Conservation (phyloP, 176 grass and related monocot species). For the Pontederia paniculata region DNA sequence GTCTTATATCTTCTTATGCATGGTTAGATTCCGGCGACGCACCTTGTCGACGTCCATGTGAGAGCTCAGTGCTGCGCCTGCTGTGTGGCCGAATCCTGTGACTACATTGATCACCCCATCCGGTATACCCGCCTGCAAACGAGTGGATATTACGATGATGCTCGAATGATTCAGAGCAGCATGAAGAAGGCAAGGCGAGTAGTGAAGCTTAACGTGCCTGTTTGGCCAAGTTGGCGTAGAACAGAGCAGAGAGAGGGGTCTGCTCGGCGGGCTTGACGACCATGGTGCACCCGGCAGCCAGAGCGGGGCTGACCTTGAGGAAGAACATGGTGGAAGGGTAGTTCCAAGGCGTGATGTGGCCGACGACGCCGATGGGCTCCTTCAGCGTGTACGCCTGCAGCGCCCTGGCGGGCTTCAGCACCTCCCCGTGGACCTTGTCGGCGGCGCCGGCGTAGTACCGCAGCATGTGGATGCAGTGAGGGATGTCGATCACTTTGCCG, state of each 20-base stretch:
- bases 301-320: slow-evolving; percentile 31
- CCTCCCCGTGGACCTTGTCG: slow-evolving; percentile 19
- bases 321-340: slow-evolving; percentile 41
- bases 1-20: neutral
- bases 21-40: neutral
- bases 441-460: slow-evolving; percentile 8
- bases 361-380: slow-evolving; percentile 41
- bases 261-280: slow-evolving; percentile 51
- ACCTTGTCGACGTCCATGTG: slow-evolving; percentile 57
- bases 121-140: slow-evolving; percentile 36
- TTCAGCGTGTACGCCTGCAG: slow-evolving; percentile 35
- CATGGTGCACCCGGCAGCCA: slow-evolving; percentile 44
- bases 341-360: slow-evolving; percentile 51
- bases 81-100: slow-evolving; percentile 42
- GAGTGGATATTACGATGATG: neutral
- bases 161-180: neutral
- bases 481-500: slow-evolving; percentile 25
- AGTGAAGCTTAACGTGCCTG: slow-evolving; percentile 21
- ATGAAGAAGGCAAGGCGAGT: too few relatives aligned
- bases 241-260: slow-evolving; percentile 35
- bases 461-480: neutral
- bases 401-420: slow-evolving; percentile 12
- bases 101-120: slow-evolving; percentile 47
- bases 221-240: slow-evolving; percentile 27
- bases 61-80: slow-evolving; percentile 44